A percentile compares a stretch with the other conserved stretches of the same genome.
phyloP scores from a whole-genome alignment of 2,329 filamentous ascomycete genomes.

The Microsporum audouinii region DNA sequence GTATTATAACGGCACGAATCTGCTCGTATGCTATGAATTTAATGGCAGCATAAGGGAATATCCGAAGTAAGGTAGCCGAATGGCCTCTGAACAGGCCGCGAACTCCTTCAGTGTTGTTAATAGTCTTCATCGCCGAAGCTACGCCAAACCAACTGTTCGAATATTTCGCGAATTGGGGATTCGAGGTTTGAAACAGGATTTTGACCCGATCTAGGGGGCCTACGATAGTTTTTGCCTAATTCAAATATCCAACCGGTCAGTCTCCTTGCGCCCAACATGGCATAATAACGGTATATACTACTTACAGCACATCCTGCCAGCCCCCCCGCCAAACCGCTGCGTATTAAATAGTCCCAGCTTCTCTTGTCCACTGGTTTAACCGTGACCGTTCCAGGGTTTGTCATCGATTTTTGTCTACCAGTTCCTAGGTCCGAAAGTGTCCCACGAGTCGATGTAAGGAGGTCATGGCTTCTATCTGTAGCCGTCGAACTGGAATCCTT shows the following conservation, averaged over 20 bases:
- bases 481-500: not conserved
- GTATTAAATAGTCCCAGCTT: conserved; percentile 71
- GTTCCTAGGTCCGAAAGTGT: not conserved
- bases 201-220: conserved; percentile 95
- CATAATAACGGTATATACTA: conserved; percentile 15
- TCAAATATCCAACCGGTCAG: conserved; percentile 8
- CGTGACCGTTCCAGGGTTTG: not conserved
- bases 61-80: conserved; percentile 82
- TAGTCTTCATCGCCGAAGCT: conserved; percentile 68
- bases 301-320: conserved; percentile 83
- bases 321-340: conserved; percentile 77
- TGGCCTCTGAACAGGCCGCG: conserved; percentile 82
- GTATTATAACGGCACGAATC: conserved; percentile 69
- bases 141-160: conserved; percentile 79
- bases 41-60: conserved; percentile 95
- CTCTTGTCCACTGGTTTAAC: conserved; percentile 46
- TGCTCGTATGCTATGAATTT: conserved; percentile 98
- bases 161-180: conserved; percentile 88
- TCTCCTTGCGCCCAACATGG: conserved; percentile 6
- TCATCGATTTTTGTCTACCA: not conserved
- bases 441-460: not conserved
- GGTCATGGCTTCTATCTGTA: not conserved
- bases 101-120: conserved; percentile 62
- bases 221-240: conserved; percentile 83
- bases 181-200: conserved; percentile 93